Evolutionary conservation across 495 filamentous ascomycete genomes (phyloP).

Genomic region (Friedmanniomyces endolithicus): DNA sequence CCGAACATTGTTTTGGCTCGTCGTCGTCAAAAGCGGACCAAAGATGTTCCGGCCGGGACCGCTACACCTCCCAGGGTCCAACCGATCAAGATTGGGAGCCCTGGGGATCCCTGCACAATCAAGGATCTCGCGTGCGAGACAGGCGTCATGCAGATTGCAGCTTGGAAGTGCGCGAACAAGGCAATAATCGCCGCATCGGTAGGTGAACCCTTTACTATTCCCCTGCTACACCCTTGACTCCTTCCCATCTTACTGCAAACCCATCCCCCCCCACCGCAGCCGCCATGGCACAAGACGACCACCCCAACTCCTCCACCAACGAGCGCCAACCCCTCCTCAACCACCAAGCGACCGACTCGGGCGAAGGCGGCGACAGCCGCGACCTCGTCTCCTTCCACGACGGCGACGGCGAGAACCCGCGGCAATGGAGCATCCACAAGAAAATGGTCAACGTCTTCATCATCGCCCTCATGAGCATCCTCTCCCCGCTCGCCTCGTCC

Average conservation of each 20-base stretch:
- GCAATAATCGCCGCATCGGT: too few species aligned
- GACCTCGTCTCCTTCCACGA: conserved; percentile 29
- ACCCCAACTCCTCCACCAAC: conserved; percentile 1
- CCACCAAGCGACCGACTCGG: conserved; percentile 3
- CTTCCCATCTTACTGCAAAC: neutral
- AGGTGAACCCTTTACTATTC: too few species aligned
- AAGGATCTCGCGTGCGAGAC: too few species aligned
- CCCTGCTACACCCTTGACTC: neutral
- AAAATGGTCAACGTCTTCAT: conserved; percentile 33
- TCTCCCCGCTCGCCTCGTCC: conserved; percentile 30
- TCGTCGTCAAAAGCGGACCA: too few species aligned
- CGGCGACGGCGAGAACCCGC: conserved; percentile 30
- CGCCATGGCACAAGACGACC: neutral
- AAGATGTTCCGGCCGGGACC: too few species aligned
- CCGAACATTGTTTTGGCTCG: too few species aligned
- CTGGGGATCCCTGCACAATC: too few species aligned
- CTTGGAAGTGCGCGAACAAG: too few species aligned
- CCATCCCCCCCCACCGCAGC: neutral
- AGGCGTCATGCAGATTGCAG: too few species aligned
- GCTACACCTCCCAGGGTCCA: too few species aligned
- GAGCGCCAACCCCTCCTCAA: conserved; percentile 15
- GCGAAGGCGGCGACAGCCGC: conserved; percentile 19
- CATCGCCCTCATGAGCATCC: conserved; percentile 34
- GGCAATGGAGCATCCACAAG: conserved; percentile 27
- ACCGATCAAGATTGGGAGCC: too few species aligned